Conservation (phyloP, 192 early-diverging fungal genomes). For the Lobosporangium transversale region DNA sequence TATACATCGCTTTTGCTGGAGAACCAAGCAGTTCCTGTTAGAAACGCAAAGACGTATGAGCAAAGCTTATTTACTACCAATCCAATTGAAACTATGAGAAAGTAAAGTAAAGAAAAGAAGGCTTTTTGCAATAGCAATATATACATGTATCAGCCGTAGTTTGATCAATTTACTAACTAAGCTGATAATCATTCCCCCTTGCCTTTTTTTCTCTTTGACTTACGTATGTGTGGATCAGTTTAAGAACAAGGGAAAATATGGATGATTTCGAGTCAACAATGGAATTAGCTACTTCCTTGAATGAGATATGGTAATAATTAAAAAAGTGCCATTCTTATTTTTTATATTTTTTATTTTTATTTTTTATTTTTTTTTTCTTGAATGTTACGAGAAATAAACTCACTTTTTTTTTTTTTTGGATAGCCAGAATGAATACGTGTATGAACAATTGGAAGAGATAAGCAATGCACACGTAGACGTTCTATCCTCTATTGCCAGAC, state of each 20-base stretch:
- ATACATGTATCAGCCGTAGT: no score
- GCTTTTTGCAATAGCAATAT: no score
- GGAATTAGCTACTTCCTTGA: slow-evolving; percentile 24
- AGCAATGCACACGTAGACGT: slow-evolving; percentile 29
- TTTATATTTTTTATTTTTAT: no score
- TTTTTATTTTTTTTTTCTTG: no score
- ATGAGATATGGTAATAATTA: slow-evolving; percentile 42
- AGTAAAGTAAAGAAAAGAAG: slow-evolving; percentile 5
- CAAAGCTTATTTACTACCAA: slow-evolving; percentile 25
- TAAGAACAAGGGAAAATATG: slow-evolving; percentile 29
- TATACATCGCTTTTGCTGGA: slow-evolving; percentile 39
- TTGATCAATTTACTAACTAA: no score
- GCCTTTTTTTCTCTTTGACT: neutral
- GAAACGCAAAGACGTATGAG: slow-evolving; percentile 36
- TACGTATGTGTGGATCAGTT: slow-evolving; percentile 9
- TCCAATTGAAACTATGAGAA: slow-evolving; percentile 17
- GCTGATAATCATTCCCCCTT: no score
- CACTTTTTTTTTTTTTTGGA: neutral
- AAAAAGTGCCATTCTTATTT: neutral
- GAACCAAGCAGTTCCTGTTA: slow-evolving; percentile 40
- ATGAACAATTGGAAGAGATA: slow-evolving; percentile 11
- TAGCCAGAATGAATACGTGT: slow-evolving; percentile 19
- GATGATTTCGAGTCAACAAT: slow-evolving; percentile 38
- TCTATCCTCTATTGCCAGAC: slow-evolving; percentile 8
- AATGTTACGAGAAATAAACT: neutral